A percentile compares a stretch with the other conserved stretches of the same genome.
phyloP scores from a whole-genome alignment of 2,329 filamentous ascomycete genomes.

The Sordariomycetes sp. region DNA sequence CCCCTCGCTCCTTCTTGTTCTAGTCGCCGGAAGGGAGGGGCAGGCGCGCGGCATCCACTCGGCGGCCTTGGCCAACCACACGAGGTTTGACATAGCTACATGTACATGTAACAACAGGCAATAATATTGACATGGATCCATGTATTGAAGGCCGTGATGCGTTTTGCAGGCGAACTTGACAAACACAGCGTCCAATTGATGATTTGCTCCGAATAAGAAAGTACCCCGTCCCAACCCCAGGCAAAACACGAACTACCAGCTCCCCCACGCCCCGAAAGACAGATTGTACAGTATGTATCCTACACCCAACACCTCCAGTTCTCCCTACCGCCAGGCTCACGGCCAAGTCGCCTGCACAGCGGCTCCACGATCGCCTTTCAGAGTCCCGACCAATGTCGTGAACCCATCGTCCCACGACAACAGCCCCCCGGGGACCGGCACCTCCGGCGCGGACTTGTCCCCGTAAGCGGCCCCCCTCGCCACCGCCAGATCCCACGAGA shows the following conservation, averaged over 20 bases:
- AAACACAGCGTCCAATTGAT: neutral
- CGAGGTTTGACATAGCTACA: too few species aligned
- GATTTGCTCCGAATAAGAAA: neutral
- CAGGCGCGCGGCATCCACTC: too few species aligned
- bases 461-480: conserved; percentile 20
- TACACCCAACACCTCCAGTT: neutral
- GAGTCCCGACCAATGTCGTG: conserved; percentile 19
- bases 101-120: too few species aligned
- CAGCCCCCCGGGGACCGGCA: conserved; percentile 4
- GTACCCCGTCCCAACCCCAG: neutral
- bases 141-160: too few species aligned
- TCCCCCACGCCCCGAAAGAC: neutral
- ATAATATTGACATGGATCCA: too few species aligned
- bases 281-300: neutral
- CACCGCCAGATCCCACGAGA: conserved; percentile 35
- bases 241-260: neutral
- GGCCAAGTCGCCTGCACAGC: conserved; percentile 14
- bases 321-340: conserved; percentile 4
- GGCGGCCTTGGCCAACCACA: too few species aligned
- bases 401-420: conserved; percentile 21
- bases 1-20: too few species aligned
- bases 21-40: too few species aligned
- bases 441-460: conserved; percentile 1
- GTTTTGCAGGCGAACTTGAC: neutral
- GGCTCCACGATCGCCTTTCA: neutral